Percentiles rank a stretch among this genome's conserved stretches.
Evolutionary conservation across 169 alveolate species (phyloP).

Genomic region (Miamiensis avidus): DNA sequence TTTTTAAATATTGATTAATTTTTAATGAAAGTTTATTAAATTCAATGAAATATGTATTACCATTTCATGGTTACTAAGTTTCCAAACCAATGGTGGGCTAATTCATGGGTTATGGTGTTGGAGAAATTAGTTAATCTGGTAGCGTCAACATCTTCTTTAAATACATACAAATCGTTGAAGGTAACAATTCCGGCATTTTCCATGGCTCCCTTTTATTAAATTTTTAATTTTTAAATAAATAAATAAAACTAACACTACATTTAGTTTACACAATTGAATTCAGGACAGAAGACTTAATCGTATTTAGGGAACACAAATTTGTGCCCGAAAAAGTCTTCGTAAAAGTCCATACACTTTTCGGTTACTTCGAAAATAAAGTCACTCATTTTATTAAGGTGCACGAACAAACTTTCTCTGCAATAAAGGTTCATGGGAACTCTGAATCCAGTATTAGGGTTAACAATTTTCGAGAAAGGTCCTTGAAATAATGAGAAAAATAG

Average conservation of each 20-base stretch:
- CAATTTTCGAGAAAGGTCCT: neutral
- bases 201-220: slow-evolving; percentile 54
- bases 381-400: slow-evolving; percentile 41
- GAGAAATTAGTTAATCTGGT: slow-evolving; percentile 47
- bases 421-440: slow-evolving; percentile 50
- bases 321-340: slow-evolving; percentile 62
- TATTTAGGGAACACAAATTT: slow-evolving; percentile 70
- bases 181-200: slow-evolving; percentile 82
- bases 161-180: slow-evolving; percentile 59
- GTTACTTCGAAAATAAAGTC: slow-evolving; percentile 41
- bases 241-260: too few species aligned
- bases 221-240: too few species aligned
- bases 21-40: too few species aligned
- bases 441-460: slow-evolving; percentile 28
- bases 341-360: slow-evolving; percentile 52
- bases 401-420: slow-evolving; percentile 57
- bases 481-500: too few species aligned
- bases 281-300: slow-evolving; percentile 79
- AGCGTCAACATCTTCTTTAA: slow-evolving; percentile 48
- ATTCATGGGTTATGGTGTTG: slow-evolving; percentile 70
- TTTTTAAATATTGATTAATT: too few species aligned
- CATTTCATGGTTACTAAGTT: slow-evolving; percentile 85
- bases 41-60: too few species aligned
- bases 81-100: slow-evolving; percentile 88
- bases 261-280: slow-evolving; percentile 47